A percentile compares a stretch with the other conserved stretches of the same genome.
Evolutionary conservation across 2,329 filamentous ascomycete species (phyloP).

Genomic region (Aspergillus neotritici): DNA sequence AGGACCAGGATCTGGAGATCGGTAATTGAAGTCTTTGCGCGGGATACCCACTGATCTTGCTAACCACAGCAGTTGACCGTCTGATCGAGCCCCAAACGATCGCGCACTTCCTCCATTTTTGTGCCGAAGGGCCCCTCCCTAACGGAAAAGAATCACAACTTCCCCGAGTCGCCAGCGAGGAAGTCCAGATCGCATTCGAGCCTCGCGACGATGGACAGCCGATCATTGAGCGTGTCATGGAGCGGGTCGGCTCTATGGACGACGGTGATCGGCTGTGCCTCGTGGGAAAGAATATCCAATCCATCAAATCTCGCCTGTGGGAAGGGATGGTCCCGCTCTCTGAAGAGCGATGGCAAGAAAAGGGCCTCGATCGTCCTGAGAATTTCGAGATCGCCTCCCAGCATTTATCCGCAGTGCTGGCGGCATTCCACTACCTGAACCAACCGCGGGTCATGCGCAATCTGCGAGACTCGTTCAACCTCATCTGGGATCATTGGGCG

Average conservation of each 20-base stretch:
- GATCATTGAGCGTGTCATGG: conserved; percentile 7
- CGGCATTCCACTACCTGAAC: conserved; percentile 24
- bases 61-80: conserved; percentile 19
- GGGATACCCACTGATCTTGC: background rate
- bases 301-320: conserved; percentile 21
- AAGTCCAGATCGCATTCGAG: conserved; percentile 3
- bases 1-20: conserved; percentile 10
- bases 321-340: conserved; percentile 21
- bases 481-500: conserved; percentile 16
- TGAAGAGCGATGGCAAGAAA: conserved; percentile 22
- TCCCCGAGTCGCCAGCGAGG: conserved; percentile 5
- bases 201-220: conserved; percentile 4
- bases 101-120: conserved; percentile 15
- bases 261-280: conserved; percentile 11
- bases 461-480: conserved; percentile 22
- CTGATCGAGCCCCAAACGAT: conserved; percentile 23
- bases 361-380: conserved; percentile 10
- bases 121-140: conserved; percentile 7
- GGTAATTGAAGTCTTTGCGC: conserved; percentile 3
- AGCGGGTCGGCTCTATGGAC: conserved; percentile 8
- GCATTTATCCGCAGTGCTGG: conserved; percentile 18
- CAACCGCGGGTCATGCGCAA: conserved; percentile 2
- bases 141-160: conserved; percentile 13
- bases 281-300: conserved; percentile 22
- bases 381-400: conserved; percentile 21